Conservation (phyloP, 306 rosid species). For the Prunus kanzakura region DNA sequence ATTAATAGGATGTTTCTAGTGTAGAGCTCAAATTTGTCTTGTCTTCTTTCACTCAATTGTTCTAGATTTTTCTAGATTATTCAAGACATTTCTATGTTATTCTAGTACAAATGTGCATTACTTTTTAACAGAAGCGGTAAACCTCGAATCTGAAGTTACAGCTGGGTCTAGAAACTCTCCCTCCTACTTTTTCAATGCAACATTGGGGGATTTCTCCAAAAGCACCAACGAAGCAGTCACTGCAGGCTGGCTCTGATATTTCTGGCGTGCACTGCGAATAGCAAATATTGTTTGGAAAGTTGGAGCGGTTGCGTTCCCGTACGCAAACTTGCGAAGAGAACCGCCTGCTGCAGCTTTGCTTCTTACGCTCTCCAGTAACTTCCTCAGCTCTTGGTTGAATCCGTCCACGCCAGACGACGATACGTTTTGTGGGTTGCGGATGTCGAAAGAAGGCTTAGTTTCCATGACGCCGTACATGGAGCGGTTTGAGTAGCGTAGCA, state of each 20-base stretch:
- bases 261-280: slow-evolving; percentile 29
- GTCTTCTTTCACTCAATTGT: too few species aligned
- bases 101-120: too few species aligned
- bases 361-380: background rate
- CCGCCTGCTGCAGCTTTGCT: background rate
- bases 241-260: slow-evolving; percentile 14
- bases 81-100: too few species aligned
- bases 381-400: background rate
- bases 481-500: background rate
- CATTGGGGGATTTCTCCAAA: background rate
- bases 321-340: slow-evolving; percentile 11
- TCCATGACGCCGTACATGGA: background rate
- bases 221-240: background rate
- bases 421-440: background rate
- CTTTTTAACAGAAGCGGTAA: background rate
- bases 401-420: background rate
- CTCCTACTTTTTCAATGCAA: background rate
- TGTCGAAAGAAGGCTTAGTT: background rate
- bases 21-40: too few species aligned
- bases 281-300: slow-evolving; percentile 4
- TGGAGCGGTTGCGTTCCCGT: background rate
- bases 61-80: too few species aligned
- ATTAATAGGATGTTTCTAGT: too few species aligned
- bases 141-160: slow-evolving; percentile 4
- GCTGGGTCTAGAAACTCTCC: background rate